Evolutionary conservation across 169 alveolate species (phyloP), one percentile per base, ranked within the genome.

Genomic region (Plasmodium billcollinsi): DNA sequence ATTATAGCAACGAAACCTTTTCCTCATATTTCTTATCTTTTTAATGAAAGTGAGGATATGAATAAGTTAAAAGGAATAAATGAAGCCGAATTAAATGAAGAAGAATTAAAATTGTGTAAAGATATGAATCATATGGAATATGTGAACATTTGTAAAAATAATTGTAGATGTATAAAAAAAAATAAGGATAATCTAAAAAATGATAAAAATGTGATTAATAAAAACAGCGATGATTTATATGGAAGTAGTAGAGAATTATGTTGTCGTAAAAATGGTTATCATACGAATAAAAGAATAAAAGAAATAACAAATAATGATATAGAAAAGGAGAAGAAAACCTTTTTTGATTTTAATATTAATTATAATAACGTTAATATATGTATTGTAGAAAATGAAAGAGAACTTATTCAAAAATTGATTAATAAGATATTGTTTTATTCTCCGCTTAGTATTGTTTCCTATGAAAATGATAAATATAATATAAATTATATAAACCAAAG

Each of bases 381-480:
- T 71, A 65, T 78, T 24, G 89, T 71, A 11, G 71, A 78, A 59
- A 78, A 78, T 65, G 89, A 78, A 78, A 66, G 11, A 49, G 89
- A 78, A 24, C 56, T 78, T 26, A 78, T 78, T 21, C 65, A 66
- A 54, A 78, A 24, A 43, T 50, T 78, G 20, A 66, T 78, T 49
- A 70, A 78, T 12, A 66, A 66, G 52, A 67, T 78, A 20, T 47
- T 52, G 49, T 67, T 78, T 63, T 78, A 66, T 56, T 78, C 80
- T 24, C 89, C 89, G 6, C 11, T 78, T n/a, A 78, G 89, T 21
- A 78, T 78, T 50, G 58, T 78, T 8, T 66, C 80, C 5, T 78
- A 78, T 54, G 89, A 78, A 78, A 78, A 78, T 43, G 89, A 78
- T 24, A 78, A 78, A 43, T 78, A 50, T 73, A 78, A 78, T 59